These are phyloP conservation scores for Oryza glaberrima DNA, from an alignment of 176 grass and related monocot genomes.

Conservation along the genomic window DNA sequence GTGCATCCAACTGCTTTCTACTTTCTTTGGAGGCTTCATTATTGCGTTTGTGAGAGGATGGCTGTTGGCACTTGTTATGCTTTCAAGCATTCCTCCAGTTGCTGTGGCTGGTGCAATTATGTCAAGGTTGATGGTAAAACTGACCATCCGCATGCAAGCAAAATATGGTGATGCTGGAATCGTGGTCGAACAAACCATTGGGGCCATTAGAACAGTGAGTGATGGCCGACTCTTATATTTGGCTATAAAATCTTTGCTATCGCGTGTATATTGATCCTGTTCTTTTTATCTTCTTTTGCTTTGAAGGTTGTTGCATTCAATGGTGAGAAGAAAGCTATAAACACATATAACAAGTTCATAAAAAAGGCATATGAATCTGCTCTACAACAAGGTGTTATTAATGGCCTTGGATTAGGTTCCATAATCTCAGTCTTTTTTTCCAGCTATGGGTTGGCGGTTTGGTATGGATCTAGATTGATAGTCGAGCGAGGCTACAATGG, in stretches of 20 bases:
- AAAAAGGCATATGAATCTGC: constrained; percentile 57
- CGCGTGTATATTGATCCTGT: too few species aligned
- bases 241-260: not conserved
- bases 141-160: constrained; percentile 59
- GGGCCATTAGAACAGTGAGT: constrained; percentile 78
- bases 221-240: not conserved
- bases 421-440: constrained; percentile 61
- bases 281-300: not conserved
- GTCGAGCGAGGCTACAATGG: constrained; percentile 78
- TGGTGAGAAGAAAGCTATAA: constrained; percentile 69
- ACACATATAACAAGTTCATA: constrained; percentile 63
- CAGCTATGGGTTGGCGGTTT: constrained; percentile 75
- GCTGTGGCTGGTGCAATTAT: constrained; percentile 45
- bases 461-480: constrained; percentile 79
- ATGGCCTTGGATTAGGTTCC: constrained; percentile 64
- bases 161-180: constrained; percentile 75
- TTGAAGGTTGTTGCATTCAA: constrained; percentile 81
- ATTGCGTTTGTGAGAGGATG: constrained; percentile 83
- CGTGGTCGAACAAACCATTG: constrained; percentile 72
- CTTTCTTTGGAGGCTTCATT: constrained; percentile 76
- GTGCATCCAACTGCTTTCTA: constrained; percentile 68
- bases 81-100: constrained; percentile 67
- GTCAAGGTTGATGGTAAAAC: constrained; percentile 46
- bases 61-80: constrained; percentile 85
- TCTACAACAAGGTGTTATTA: constrained; percentile 54